Evolutionary conservation across 768 basidiomycete genomes (phyloP).

Genomic region (Podaxis sp.): DNA sequence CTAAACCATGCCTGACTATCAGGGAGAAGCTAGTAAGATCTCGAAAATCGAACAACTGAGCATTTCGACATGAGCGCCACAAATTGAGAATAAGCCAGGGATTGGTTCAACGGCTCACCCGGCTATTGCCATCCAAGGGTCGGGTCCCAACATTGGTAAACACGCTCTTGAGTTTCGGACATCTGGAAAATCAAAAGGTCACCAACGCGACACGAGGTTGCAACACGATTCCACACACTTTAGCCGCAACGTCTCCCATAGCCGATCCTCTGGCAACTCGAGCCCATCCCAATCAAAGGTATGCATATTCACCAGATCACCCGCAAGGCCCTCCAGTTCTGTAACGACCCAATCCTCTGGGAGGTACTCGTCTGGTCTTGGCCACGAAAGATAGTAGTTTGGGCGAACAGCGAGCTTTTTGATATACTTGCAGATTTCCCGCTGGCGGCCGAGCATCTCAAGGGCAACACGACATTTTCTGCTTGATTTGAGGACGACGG

Average conservation of each 20-base stretch:
- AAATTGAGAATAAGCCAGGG: conserved; percentile 8
- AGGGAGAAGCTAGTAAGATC: conserved; percentile 46
- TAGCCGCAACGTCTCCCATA: conserved; percentile 42
- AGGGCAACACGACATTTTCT: conserved; percentile 37
- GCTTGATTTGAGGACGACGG: conserved; percentile 44
- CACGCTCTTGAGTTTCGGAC: conserved; percentile 42
- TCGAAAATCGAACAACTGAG: conserved; percentile 40
- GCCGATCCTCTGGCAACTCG: conserved; percentile 40
- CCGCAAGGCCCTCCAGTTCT: conserved; percentile 34
- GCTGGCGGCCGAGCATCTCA: conserved; percentile 32
- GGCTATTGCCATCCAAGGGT: conserved; percentile 33
- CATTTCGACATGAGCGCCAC: conserved; percentile 14
- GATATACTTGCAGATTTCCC: conserved; percentile 39
- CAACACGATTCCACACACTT: conserved; percentile 29
- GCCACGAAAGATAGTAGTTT: conserved; percentile 55
- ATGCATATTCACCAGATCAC: conserved; percentile 31
- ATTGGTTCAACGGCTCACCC: conserved; percentile 19
- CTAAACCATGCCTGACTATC: conserved; percentile 46
- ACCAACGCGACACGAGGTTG: not conserved
- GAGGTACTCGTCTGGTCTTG: conserved; percentile 38
- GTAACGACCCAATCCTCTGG: conserved; percentile 42
- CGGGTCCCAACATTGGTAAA: conserved; percentile 43
- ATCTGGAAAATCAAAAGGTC: conserved; percentile 29
- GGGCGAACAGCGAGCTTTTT: conserved; percentile 46
- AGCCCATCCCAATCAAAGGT: conserved; percentile 55